Percentiles rank a stretch among this genome's conserved stretches.
phyloP scores from a whole-genome alignment of 345 rosid genomes.

The Raphanus raphanistrum region DNA sequence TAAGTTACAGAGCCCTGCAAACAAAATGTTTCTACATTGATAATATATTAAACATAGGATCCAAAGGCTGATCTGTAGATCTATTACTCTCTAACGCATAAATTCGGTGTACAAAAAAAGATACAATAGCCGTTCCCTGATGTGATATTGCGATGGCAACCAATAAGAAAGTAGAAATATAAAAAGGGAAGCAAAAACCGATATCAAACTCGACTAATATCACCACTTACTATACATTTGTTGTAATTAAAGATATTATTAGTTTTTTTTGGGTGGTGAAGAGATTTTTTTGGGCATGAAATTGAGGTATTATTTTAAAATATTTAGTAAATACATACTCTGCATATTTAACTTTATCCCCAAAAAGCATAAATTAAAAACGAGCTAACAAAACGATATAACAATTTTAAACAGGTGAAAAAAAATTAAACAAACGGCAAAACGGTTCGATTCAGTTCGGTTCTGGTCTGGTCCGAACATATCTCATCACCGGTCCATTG shows the following conservation, averaged over 20 bases:
- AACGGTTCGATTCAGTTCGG: conserved; percentile 41
- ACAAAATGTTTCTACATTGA: background rate
- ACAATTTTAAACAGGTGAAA: conserved; percentile 15
- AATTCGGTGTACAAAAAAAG: background rate
- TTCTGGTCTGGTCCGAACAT: conserved; percentile 33
- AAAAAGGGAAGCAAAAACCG: background rate
- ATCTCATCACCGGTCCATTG: conserved; percentile 43
- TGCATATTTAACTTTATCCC: conserved; percentile 17
- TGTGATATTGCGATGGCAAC: conserved; percentile 1
- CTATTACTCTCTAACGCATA: background rate
- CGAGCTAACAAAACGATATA: conserved; percentile 29
- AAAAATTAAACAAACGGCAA: conserved; percentile 16
- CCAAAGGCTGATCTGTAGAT: background rate
- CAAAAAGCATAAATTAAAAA: conserved; percentile 16
- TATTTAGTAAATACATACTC: conserved; percentile 20
- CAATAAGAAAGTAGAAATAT: background rate
- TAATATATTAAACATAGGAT: background rate
- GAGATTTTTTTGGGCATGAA: background rate
- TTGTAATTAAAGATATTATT: background rate
- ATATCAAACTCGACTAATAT: conserved; percentile 3
- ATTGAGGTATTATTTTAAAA: background rate
- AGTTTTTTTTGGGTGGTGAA: background rate
- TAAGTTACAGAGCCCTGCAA: background rate
- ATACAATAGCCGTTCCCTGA: background rate
- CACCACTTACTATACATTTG: background rate